A percentile compares a stretch with the other conserved stretches of the same genome.
These are phyloP conservation scores for Colletotrichum sp. DNA, from an alignment of 2,329 filamentous ascomycete genomes.

Conservation along the genomic window DNA sequence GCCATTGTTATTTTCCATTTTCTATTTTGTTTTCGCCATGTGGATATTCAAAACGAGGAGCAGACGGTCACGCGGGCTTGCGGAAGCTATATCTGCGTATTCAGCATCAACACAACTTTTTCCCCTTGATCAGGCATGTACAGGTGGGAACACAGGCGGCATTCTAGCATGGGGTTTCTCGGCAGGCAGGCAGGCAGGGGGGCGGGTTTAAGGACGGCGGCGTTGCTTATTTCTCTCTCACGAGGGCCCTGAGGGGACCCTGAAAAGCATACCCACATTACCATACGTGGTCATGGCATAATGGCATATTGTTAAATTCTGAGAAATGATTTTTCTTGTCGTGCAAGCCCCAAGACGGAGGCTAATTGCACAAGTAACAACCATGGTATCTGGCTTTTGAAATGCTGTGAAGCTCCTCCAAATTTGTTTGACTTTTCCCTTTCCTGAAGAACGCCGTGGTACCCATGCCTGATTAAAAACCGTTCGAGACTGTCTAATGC, in stretches of 20 bases:
- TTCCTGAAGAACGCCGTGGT: constrained; percentile 2
- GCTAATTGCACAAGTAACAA: not conserved
- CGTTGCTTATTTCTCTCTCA: not conserved
- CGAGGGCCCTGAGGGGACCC: not conserved
- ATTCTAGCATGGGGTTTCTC: not conserved
- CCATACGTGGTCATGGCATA: not conserved
- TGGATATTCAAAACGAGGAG: constrained; percentile 1
- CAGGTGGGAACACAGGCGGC: not conserved
- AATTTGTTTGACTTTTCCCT: not conserved
- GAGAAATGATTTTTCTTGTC: not conserved
- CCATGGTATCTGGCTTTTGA: not conserved
- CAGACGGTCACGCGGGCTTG: not conserved
- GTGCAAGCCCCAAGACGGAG: not conserved
- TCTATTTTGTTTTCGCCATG: not conserved
- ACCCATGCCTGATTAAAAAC: not conserved
- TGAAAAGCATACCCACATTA: not conserved
- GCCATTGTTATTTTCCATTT: not conserved
- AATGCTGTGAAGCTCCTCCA: not conserved
- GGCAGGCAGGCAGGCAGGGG: not conserved
- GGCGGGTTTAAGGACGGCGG: not conserved
- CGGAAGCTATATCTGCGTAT: not conserved
- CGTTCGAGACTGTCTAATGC: not conserved
- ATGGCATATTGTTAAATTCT: not conserved
- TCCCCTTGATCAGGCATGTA: not conserved
- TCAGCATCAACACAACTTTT: not conserved